Base-by-base conservation (phyloP, 2,329 filamentous ascomycete species). In the Cadophora sp. region DNA sequence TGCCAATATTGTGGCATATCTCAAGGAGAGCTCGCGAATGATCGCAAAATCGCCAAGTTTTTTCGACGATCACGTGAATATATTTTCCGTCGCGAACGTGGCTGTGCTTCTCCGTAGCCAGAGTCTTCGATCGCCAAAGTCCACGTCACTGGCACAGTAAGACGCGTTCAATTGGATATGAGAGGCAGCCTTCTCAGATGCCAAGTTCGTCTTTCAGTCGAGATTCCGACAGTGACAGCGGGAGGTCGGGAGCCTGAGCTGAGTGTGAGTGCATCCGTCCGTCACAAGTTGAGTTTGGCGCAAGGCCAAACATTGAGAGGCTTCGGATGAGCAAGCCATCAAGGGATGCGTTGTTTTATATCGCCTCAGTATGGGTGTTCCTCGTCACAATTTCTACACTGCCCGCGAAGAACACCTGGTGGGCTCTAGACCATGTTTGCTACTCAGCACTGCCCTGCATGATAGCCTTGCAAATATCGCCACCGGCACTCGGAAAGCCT, bases 61-160 rank as follows among this genome's bases (percentile, higher is more conserved):
- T n/a, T 48, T 48, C 43, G 4, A 43, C 2, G 4, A 43, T 58
- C 55, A 58, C 55, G 55, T 58, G 55, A n/a, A 1, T n/a, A 37
- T 4, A n/a, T 24, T 26, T 40, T 16, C 37, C 7, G 4, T 12
- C 31, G 34, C 22, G 27, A 59, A 4, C 43, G 56, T 43, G 22
- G 76, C 56, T 59, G 34, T 59, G 56, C 56, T 26, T 43, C 31
- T 5, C 56, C 31, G n/a, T 59, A 31, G n/a, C 19, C 34, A 37
- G 3, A 26, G 6, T 48, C 12, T 27, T 43, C 31, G 56, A 59
- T 40, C 56, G 31, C 56, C 22, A 37, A 27, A 40, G 56, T 59
- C 56, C 31, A 59, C 56, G 56, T 59, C 56, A 59, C 22, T 59
- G 37, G n/a, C 14, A 37, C 31, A 59, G 56, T 37, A 59, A 40